Base-by-base conservation (phyloP, 1,284 basidiomycete species). In the Xerocomus nothofagi region DNA sequence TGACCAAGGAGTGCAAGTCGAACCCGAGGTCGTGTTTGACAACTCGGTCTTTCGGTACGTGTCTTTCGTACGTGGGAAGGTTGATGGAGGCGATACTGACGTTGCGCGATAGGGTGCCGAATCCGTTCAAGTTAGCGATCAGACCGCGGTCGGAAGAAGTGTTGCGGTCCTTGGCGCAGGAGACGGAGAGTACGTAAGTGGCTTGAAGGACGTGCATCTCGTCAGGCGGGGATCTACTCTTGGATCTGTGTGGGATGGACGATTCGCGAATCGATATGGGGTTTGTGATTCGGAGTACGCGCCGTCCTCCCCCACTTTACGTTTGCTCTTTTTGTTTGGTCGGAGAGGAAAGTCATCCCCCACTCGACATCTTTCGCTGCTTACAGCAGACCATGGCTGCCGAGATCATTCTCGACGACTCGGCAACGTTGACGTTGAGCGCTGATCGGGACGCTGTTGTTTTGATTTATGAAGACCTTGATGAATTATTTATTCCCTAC, bases 131-230 rank as follows among this genome's bases (percentile, higher is more conserved):
- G 46, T 72, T 76, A 55, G 69, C 73, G 27, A 70, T 81, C 30
- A 67, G 70, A 38, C 79, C 80, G 3, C 70, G 80, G 47, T 77
- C 74, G 3, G 76, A 77, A 56, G 70, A 70, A 42, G 70, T 72
- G 14, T 56, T 80, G 44, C 67, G 62, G 37, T 51, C 75, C 45
- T 70, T 81, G 46, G 69, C 68, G 38, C 67, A 76, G 50, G 68
- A 54, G 39, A 24, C 29, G 17, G 23, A 7, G 10, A n/a, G 29
- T 29, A 26, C 18, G 24, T 57, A 15, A 41, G 5, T 3, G 30
- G 29, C n/a, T 6, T 17, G 32, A 3, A 10, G 12, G 9, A 12
- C n/a, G 39, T 44, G 31, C 14, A n/a, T 23, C 26, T 18, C 7
- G 2, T 6, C 29, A 7, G 9, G 21, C 3, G 9, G 11, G 6